Evolutionary conservation across 768 basidiomycete genomes (phyloP).

Genomic region (Agaricus blazei): DNA sequence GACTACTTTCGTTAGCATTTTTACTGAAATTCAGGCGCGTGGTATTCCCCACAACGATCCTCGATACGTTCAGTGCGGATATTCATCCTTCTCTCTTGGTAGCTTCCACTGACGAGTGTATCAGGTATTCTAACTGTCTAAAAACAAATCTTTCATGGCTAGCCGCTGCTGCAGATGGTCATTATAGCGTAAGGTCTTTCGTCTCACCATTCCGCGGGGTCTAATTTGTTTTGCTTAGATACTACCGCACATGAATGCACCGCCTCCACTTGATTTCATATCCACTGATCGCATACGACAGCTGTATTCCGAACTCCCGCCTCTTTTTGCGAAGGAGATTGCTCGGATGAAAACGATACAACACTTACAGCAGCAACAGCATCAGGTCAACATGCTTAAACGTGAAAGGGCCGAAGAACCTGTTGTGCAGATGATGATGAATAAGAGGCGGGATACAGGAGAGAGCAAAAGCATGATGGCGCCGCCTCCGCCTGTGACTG

Average conservation of each 20-base stretch:
- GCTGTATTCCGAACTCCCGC: slow-evolving; percentile 57
- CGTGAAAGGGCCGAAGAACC: slow-evolving; percentile 57
- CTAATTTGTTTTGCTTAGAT: slow-evolving; percentile 1
- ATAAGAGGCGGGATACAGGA: slow-evolving; percentile 69
- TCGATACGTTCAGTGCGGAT: slow-evolving; percentile 12
- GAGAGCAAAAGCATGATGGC: slow-evolving; percentile 51
- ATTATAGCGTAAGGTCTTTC: slow-evolving; percentile 36
- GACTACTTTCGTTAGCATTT: slow-evolving; percentile 5
- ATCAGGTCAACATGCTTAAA: slow-evolving; percentile 35
- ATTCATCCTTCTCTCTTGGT: neutral
- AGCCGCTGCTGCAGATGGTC: slow-evolving; percentile 59
- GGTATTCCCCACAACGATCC: slow-evolving; percentile 12
- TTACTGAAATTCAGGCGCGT: slow-evolving; percentile 9
- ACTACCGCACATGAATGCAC: slow-evolving; percentile 37
- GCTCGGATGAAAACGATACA: slow-evolving; percentile 24
- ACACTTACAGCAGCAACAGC: slow-evolving; percentile 19
- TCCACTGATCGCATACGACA: slow-evolving; percentile 59
- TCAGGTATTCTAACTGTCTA: slow-evolving; percentile 55
- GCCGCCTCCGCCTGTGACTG: slow-evolving; percentile 24
- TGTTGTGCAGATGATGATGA: slow-evolving; percentile 25
- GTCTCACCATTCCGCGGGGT: neutral
- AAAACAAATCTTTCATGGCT: slow-evolving; percentile 72
- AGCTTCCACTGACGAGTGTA: neutral
- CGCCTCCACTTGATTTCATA: slow-evolving; percentile 44
- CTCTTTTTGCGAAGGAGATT: slow-evolving; percentile 59